Evolutionary conservation across 352 stramenopile species (phyloP).

Genomic region (Phytophthora megakarya): DNA sequence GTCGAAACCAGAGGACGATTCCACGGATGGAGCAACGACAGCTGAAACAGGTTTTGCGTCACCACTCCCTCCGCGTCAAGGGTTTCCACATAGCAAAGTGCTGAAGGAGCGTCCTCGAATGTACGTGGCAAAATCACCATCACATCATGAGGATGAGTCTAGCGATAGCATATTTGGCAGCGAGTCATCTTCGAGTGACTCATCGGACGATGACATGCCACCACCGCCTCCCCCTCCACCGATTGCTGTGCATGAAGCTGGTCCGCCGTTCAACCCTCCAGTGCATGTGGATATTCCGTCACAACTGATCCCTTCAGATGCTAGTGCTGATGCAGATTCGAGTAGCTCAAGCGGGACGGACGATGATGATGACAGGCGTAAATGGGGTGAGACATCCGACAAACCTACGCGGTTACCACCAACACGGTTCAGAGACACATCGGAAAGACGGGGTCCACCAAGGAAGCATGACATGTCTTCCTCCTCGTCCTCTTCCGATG

Average conservation of each 20-base stretch:
- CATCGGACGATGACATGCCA: slow-evolving; percentile 54
- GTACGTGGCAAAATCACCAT: slow-evolving; percentile 73
- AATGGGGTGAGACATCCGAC: slow-evolving; percentile 1
- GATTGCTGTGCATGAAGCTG: slow-evolving; percentile 21
- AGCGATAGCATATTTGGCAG: slow-evolving; percentile 89
- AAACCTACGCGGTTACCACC: slow-evolving; percentile 24
- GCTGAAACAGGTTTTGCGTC: slow-evolving; percentile 31
- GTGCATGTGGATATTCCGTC: slow-evolving; percentile 31
- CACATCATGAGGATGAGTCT: slow-evolving; percentile 78
- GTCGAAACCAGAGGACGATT: slow-evolving; percentile 32
- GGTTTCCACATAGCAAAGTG: slow-evolving; percentile 43
- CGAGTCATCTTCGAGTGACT: slow-evolving; percentile 57
- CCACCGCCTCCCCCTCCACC: slow-evolving; percentile 53
- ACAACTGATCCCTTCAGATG: slow-evolving; percentile 41
- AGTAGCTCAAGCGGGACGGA: slow-evolving; percentile 58
- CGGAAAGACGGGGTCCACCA: slow-evolving; percentile 5
- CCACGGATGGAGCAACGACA: slow-evolving; percentile 15
- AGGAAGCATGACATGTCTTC: slow-evolving; percentile 1
- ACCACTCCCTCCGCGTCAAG: slow-evolving; percentile 28
- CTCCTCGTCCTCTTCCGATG: slow-evolving; percentile 36
- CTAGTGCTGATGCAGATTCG: slow-evolving; percentile 55
- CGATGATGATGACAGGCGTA: slow-evolving; percentile 24
- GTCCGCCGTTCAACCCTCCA: slow-evolving; percentile 13
- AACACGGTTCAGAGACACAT: slow-evolving; percentile 18
- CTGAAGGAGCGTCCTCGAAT: slow-evolving; percentile 73